Conservation (phyloP, 192 early-diverging fungal species). For the Coemansia sp. region DNA sequence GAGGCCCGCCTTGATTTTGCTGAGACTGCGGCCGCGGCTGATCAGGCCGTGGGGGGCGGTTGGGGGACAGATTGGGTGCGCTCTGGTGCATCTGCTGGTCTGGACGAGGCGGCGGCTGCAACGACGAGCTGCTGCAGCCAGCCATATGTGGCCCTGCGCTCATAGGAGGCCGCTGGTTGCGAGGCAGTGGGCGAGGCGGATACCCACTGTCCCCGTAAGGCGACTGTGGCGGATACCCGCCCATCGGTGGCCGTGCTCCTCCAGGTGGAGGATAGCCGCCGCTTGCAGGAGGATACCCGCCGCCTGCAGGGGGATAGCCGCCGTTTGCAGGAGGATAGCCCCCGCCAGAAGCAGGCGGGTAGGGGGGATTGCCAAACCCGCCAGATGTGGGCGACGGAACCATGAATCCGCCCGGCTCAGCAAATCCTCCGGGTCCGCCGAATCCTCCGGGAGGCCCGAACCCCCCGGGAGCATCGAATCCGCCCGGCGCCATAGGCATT, state of each 20-base stretch:
- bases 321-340: constrained; percentile 10
- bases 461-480: constrained; percentile 8
- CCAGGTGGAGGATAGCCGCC: constrained; percentile 15
- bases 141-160: constrained; percentile 11
- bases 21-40: constrained; percentile 3
- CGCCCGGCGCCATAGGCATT: constrained; percentile 30
- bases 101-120: constrained; percentile 5
- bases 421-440: constrained; percentile 16
- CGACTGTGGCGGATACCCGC: constrained; percentile 15
- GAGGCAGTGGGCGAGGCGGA: constrained; percentile 7
- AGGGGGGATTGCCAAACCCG: constrained; percentile 5
- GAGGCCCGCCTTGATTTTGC: constrained; percentile 11
- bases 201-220: constrained; percentile 3
- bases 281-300: constrained; percentile 3
- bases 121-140: constrained; percentile 7
- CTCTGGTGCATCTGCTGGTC: constrained; percentile 13
- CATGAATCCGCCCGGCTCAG: constrained; percentile 19
- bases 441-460: constrained; percentile 4
- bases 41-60: constrained; percentile 1
- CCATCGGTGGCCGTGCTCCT: constrained; percentile 15
- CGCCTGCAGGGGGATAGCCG: constrained; percentile 14
- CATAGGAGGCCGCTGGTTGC: constrained; percentile 6
- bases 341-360: not conserved
- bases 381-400: constrained; percentile 2
- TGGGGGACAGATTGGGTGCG: constrained; percentile 14